Base-by-base conservation (phyloP, 768 basidiomycete genomes). In the Lactarius sp. region DNA sequence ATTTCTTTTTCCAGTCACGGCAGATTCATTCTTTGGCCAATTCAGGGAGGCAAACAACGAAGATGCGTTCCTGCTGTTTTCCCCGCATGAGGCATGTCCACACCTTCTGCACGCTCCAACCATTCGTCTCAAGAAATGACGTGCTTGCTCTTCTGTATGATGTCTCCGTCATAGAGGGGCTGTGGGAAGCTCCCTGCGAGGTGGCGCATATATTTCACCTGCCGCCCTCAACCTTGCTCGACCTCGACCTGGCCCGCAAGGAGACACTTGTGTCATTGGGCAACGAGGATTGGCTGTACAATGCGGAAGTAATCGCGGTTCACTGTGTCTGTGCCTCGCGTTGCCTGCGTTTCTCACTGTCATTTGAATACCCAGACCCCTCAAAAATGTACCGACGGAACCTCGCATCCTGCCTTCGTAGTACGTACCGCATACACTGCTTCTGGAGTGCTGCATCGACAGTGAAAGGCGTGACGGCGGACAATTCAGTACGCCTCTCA, bases 1-100 rank as follows among this genome's bases (percentile, higher is more conserved):
- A 41, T 42, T 41, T 42, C 36, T 59, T 18, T 39, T 13, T 50
- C n/a, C 27, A 8, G 44, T 13, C 8, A 9, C 6, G 4, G 1
- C 37, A 10, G 39, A 31, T 6, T 10, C n/a, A n/a, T 44, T 50
- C 22, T 13, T 39, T 65, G 27, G 22, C 16, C 7, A 54, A 93
- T 81, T 81, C 52, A 79, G 93, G 61, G 94, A 96, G 74, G 94
- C 94, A 0, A 72, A 83, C 60, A 96, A 76, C 22, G 94, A 95
- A 77, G 88, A 94, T n/a, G 83, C 75, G 1, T 78, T 95, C 2
- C 85, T 88, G 0, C 70, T 84, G 2, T 60, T 77, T 58, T 81
- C 80, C 44, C 81, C 85, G 0, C 73, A 22, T 22, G 22, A 22
- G 22, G 22, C 22, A 82, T 53, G 75, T 92, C 18, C 80, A 87